A percentile compares a stretch with the other conserved stretches of the same genome.
Conservation (phyloP, 106 monocot genomes). For the Dendrobium chrysotoxum region DNA sequence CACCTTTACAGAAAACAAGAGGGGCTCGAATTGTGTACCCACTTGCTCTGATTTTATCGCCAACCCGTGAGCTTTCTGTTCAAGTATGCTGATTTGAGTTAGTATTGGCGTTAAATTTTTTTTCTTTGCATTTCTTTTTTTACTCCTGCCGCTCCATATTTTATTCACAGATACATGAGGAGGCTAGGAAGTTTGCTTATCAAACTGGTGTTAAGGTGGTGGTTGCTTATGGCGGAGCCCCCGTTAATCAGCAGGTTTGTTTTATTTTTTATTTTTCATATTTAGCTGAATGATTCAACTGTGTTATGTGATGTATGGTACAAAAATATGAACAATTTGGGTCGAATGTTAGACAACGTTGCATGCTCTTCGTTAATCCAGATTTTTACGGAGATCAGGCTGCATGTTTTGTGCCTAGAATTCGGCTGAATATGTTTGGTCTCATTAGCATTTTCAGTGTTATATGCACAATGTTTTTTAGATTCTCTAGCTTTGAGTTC, state of each 20-base stretch:
- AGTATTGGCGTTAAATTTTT: no score
- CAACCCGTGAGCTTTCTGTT: slow-evolving; percentile 61
- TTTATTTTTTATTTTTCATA: background rate
- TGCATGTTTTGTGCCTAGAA: background rate
- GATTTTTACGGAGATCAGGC: background rate
- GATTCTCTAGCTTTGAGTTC: background rate
- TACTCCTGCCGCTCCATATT: background rate
- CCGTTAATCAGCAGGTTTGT: slow-evolving; percentile 48
- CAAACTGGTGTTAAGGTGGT: slow-evolving; percentile 59
- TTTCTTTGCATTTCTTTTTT: background rate
- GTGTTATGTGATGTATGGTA: background rate
- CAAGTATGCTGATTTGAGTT: slow-evolving; percentile 29
- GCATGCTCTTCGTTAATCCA: background rate
- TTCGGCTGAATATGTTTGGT: background rate
- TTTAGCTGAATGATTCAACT: background rate
- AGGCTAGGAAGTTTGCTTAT: slow-evolving; percentile 57
- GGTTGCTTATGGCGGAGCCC: slow-evolving; percentile 57
- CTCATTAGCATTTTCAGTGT: background rate
- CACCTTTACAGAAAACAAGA: slow-evolving; percentile 32
- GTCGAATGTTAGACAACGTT: background rate
- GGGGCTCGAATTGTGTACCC: slow-evolving; percentile 50
- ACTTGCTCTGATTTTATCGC: slow-evolving; percentile 58
- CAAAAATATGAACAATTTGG: background rate
- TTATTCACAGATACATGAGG: slow-evolving; percentile 48
- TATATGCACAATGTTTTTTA: background rate